phyloP scores from a whole-genome alignment of 345 rosid species.

The Lepidium sativum region DNA sequence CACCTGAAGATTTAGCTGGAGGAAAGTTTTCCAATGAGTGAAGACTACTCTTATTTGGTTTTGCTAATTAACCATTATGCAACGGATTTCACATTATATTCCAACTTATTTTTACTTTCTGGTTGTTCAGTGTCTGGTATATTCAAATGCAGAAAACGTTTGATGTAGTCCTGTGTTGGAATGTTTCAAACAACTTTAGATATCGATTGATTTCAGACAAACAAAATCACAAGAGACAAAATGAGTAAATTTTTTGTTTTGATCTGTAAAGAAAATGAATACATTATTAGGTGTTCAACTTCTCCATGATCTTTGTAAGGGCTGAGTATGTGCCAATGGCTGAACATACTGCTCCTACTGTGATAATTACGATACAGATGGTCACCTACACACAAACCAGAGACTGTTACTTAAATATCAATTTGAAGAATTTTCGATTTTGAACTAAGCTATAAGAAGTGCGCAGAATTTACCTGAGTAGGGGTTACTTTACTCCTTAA shows the following conservation, averaged over 20 bases:
- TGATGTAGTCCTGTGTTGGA: not conserved
- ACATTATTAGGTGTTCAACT: conserved; percentile 30
- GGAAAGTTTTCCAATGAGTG: conserved; percentile 32
- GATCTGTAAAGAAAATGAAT: not conserved
- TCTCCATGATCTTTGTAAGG: conserved; percentile 52
- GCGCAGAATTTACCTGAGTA: conserved; percentile 40
- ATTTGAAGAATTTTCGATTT: not conserved
- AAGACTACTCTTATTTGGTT: not conserved
- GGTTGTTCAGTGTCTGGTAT: not conserved
- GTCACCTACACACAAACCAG: conserved; percentile 29
- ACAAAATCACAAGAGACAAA: not conserved
- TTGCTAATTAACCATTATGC: not conserved
- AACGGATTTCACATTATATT: not conserved
- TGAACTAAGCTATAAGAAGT: not conserved
- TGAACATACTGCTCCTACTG: conserved; percentile 60
- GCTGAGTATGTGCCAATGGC: conserved; percentile 66
- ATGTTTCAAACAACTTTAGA: not conserved
- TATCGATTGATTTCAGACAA: not conserved
- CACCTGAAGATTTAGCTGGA: conserved; percentile 84
- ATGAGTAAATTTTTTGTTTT: not conserved
- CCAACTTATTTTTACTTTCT: not conserved
- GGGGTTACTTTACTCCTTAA: conserved; percentile 42
- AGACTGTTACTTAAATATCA: not conserved
- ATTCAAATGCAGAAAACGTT: not conserved
- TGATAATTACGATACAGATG: conserved; percentile 46